Evolutionary conservation across 2,329 filamentous ascomycete species (phyloP), one percentile per base, ranked within the genome.

Genomic region (Fusarium sp.): DNA sequence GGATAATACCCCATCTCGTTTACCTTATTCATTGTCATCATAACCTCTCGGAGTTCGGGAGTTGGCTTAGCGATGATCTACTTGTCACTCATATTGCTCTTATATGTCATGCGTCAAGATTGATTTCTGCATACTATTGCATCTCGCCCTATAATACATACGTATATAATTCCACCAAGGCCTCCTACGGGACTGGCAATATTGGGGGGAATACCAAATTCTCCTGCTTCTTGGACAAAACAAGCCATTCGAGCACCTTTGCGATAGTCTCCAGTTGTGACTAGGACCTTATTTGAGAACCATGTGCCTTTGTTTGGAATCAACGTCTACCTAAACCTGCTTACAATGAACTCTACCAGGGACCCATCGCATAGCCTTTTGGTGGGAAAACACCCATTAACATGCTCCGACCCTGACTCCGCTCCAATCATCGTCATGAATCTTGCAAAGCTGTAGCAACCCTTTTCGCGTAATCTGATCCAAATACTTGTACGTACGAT

Each of bases 391-490:
- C 65, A 70, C 69, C 66, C 70, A 71, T 72, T 70, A 70, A 67
- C 70, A 70, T 70, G 69, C 70, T 71, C 70, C 70, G 65, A 64
- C 67, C 70, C 68, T 64, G 68, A 72, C 70, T 72, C 70, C 70
- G 53, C 70, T 65, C 58, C 67, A 58, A 57, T 58, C 58, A 70
- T 70, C 65, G 64, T 71, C 67, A 63, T 71, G 66, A 70, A 69
- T 68, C 53, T 64, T 69, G 66, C 53, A 65, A 64, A 64, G 61
- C 38, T 68, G 55, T 50, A 61, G 54, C 50, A 63, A 51, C 53
- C 51, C 44, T 59, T 63, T 29, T 60, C 46, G 50, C 51, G 48
- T 36, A 53, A 44, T 58, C 42, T 35, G 60, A 53, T 60, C 51
- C 40, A 58, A 53, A 44, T 45, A 51, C 54, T 44, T 49, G 36